Conservation (phyloP, 306 rosid genomes). For the Luffa acutangula region DNA sequence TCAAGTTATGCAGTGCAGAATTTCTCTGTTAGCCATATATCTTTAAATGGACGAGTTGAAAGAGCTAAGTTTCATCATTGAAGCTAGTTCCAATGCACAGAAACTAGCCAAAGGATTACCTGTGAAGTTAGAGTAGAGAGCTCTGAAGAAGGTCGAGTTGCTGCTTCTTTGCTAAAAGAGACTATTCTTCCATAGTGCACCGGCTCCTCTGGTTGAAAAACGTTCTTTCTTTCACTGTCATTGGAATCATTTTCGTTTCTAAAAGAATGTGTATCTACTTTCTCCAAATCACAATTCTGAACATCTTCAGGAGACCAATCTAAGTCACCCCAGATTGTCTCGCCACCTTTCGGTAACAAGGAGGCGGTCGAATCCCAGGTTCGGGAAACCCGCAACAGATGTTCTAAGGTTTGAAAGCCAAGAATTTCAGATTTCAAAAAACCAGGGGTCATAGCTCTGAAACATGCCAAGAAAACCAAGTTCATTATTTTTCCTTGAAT, state of each 20-base stretch:
- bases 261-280: slow-evolving; percentile 16
- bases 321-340: slow-evolving; percentile 63
- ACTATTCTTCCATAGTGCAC: slow-evolving; percentile 42
- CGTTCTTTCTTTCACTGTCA: slow-evolving; percentile 15
- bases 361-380: slow-evolving; percentile 73
- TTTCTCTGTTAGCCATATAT: neutral
- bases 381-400: slow-evolving; percentile 44
- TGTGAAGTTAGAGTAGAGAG: slow-evolving; percentile 27
- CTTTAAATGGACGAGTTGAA: neutral
- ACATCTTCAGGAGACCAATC: slow-evolving; percentile 51
- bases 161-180: slow-evolving; percentile 48
- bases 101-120: slow-evolving; percentile 23
- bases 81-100: neutral
- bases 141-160: slow-evolving; percentile 41
- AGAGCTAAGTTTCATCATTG: neutral
- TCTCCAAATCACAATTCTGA: slow-evolving; percentile 27
- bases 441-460: slow-evolving; percentile 60
- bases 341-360: slow-evolving; percentile 80
- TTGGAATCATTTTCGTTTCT: slow-evolving; percentile 16
- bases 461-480: slow-evolving; percentile 9
- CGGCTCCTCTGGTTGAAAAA: slow-evolving; percentile 21
- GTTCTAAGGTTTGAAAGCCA: slow-evolving; percentile 47
- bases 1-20: neutral
- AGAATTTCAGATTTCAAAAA: slow-evolving; percentile 46
- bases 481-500: neutral